Evolutionary conservation across 192 early-diverging fungal species (phyloP).

Genomic region (Coemansia sp.): DNA sequence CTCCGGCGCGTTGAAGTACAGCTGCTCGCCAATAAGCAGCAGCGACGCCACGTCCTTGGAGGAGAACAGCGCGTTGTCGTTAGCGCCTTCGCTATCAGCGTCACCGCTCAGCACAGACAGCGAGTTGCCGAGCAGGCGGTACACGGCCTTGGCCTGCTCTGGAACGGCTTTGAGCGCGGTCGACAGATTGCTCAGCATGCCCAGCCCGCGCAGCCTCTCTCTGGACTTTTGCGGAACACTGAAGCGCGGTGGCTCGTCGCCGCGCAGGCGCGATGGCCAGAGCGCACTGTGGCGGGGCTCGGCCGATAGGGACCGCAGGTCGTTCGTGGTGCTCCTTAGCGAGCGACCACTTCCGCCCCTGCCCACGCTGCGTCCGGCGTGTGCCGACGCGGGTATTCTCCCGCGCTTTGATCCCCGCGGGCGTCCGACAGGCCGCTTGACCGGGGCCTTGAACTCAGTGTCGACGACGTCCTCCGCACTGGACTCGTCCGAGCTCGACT

Average conservation of each 20-base stretch:
- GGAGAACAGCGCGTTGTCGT: constrained; percentile 5
- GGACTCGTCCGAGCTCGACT: not conserved
- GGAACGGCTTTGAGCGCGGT: not conserved
- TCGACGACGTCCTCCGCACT: not conserved
- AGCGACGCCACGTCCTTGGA: constrained; percentile 22
- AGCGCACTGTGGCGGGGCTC: not conserved
- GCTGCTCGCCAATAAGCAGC: constrained; percentile 36
- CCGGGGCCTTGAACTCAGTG: not conserved
- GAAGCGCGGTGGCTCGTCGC: not conserved
- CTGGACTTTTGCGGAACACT: not conserved
- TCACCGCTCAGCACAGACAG: not conserved
- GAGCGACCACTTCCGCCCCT: not conserved
- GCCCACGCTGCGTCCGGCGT: not conserved
- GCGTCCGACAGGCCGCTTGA: constrained; percentile 1
- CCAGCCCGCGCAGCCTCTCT: not conserved
- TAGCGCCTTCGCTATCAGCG: not conserved
- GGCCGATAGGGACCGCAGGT: not conserved
- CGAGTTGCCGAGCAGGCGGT: constrained; percentile 14
- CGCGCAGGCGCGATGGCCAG: constrained; percentile 3
- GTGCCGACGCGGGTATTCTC: not conserved
- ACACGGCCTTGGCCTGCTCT: constrained; percentile 22
- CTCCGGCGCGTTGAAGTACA: constrained; percentile 45
- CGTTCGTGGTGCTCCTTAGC: not conserved
- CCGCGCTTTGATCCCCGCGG: constrained; percentile 6
- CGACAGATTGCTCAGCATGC: not conserved